These are phyloP conservation scores for Fraxinus platypoda DNA, from an alignment of 305 asterid genomes.

Conservation along the genomic window DNA sequence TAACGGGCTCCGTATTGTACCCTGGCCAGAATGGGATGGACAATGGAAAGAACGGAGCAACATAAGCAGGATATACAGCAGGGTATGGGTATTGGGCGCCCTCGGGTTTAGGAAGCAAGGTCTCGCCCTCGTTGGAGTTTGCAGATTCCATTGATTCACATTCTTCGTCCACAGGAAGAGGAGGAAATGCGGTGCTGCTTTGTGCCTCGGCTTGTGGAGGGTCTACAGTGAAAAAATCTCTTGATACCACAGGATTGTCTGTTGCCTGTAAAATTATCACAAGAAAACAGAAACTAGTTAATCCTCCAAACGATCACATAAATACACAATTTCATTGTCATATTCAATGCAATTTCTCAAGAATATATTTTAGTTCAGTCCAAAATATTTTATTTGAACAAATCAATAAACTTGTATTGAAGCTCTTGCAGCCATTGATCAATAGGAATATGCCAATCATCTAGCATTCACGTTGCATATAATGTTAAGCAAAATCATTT, in stretches of 20 bases:
- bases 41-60: conserved; percentile 66
- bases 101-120: conserved; percentile 43
- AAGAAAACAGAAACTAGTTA: not conserved
- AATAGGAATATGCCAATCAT: not conserved
- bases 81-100: conserved; percentile 66
- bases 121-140: conserved; percentile 63
- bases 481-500: not conserved
- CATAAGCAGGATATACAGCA: conserved; percentile 69
- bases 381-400: not conserved
- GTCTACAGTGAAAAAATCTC: conserved; percentile 58
- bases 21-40: conserved; percentile 74
- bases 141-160: conserved; percentile 85
- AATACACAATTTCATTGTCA: not conserved
- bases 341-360: not conserved
- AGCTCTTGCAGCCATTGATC: not conserved
- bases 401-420: not conserved
- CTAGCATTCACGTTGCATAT: not conserved
- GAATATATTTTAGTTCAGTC: not conserved
- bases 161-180: conserved; percentile 64
- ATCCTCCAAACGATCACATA: not conserved
- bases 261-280: conserved; percentile 43
- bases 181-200: conserved; percentile 43
- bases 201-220: conserved; percentile 55
- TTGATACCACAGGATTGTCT: conserved; percentile 52
- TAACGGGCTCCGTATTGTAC: conserved; percentile 48